phyloP scores from a whole-genome alignment of 495 filamentous ascomycete species.

The Aspergillus sclerotiicarbonarius region DNA sequence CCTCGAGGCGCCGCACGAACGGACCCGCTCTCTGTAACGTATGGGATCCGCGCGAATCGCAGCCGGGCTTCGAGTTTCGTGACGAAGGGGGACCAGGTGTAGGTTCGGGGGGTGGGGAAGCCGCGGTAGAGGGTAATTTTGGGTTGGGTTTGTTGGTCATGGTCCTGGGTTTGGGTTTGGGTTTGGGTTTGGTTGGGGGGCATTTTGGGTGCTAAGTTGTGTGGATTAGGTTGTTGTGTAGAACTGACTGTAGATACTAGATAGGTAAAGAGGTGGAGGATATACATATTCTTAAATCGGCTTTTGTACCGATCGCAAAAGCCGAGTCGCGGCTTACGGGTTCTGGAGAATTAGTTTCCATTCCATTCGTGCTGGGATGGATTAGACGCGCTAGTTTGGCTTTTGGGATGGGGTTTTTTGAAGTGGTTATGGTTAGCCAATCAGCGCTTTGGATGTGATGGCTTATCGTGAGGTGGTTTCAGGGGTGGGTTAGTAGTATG shows the following conservation, averaged over 20 bases:
- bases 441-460: too few relatives aligned
- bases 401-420: too few relatives aligned
- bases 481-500: too few relatives aligned
- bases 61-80: constrained; percentile 64
- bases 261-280: too few relatives aligned
- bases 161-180: neutral
- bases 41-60: constrained; percentile 50
- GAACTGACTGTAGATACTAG: too few relatives aligned
- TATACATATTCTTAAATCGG: neutral
- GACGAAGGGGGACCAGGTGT: constrained; percentile 65
- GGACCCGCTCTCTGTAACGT: constrained; percentile 49
- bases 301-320: neutral
- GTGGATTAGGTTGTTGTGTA: neutral
- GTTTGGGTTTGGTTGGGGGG: too few relatives aligned
- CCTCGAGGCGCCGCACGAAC: constrained; percentile 45
- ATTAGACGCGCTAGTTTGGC: too few relatives aligned
- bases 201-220: neutral
- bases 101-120: constrained; percentile 33
- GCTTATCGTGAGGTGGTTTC: too few relatives aligned
- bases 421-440: too few relatives aligned
- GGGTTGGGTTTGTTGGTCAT: neutral
- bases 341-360: too few relatives aligned
- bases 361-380: too few relatives aligned
- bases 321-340: neutral
- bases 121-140: constrained; percentile 53